These are phyloP conservation scores for Dryadomyces quercus-mongolicae DNA, from an alignment of 2,329 filamentous ascomycete species.

Conservation along the genomic window DNA sequence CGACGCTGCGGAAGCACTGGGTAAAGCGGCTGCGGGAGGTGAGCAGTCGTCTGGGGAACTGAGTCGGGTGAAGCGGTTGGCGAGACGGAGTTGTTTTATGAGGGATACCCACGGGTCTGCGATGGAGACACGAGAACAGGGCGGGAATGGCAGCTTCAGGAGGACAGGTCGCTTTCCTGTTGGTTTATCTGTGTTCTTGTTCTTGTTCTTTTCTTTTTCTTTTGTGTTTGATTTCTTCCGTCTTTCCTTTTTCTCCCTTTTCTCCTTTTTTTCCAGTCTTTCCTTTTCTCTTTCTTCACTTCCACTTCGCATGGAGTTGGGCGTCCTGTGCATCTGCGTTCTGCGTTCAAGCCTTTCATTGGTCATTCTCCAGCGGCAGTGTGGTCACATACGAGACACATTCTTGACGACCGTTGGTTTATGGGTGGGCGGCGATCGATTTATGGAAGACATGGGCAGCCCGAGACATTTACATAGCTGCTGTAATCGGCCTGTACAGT, in stretches of 20 bases:
- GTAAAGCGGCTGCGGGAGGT: slow-evolving; percentile 38
- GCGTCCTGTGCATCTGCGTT: neutral
- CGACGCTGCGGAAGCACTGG: slow-evolving; percentile 40
- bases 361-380: neutral
- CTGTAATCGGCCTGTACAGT: neutral
- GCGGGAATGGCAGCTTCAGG: neutral
- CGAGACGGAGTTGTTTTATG: neutral
- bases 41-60: slow-evolving; percentile 17
- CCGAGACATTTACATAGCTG: neutral
- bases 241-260: neutral
- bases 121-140: neutral
- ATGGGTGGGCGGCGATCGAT: neutral
- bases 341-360: neutral
- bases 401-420: neutral
- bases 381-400: neutral
- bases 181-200: neutral
- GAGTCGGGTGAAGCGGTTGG: no score
- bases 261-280: neutral
- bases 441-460: neutral
- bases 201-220: neutral
- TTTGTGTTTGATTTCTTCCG: neutral
- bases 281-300: neutral
- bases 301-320: neutral
- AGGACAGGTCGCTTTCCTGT: neutral
- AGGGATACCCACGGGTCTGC: neutral